These are phyloP conservation scores for Hanseniaspora sp. DNA, from an alignment of 1,139 yeast species.

Conservation along the genomic window DNA sequence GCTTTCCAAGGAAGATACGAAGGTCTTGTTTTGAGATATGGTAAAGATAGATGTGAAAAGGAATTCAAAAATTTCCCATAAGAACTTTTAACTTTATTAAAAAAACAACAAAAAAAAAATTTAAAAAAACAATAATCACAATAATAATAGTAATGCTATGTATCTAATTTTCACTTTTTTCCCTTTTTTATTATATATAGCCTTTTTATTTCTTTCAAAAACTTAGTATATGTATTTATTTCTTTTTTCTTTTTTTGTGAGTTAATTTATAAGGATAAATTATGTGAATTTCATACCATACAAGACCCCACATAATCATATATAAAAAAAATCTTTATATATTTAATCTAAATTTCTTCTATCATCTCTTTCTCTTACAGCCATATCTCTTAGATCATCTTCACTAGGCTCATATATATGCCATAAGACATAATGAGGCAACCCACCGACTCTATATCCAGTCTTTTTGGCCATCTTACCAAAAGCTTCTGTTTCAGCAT, in stretches of 20 bases:
- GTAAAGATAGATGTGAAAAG: conserved; percentile 78
- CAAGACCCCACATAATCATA: too few relatives aligned
- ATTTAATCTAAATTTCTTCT: conserved; percentile 31
- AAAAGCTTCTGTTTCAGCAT: conserved; percentile 87
- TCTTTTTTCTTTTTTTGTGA: too few relatives aligned
- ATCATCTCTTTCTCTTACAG: conserved; percentile 58
- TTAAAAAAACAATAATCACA: too few relatives aligned
- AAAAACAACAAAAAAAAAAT: neutral
- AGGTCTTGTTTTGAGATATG: conserved; percentile 55
- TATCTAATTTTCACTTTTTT: too few relatives aligned
- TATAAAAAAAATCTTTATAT: too few relatives aligned
- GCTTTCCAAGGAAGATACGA: conserved; percentile 41
- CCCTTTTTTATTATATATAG: too few relatives aligned
- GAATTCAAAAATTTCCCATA: neutral
- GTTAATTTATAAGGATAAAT: too few relatives aligned
- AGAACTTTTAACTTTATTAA: too few relatives aligned
- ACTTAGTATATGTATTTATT: too few relatives aligned
- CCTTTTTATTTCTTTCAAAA: too few relatives aligned
- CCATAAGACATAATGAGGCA: conserved; percentile 86
- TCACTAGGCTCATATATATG: conserved; percentile 83
- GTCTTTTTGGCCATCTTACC: conserved; percentile 75
- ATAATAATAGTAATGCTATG: too few relatives aligned
- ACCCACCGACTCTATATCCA: conserved; percentile 74
- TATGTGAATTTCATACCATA: too few relatives aligned
- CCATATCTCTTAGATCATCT: conserved; percentile 70